phyloP scores from a whole-genome alignment of 441 rosid genomes.

The Bruguiera hainesii region DNA sequence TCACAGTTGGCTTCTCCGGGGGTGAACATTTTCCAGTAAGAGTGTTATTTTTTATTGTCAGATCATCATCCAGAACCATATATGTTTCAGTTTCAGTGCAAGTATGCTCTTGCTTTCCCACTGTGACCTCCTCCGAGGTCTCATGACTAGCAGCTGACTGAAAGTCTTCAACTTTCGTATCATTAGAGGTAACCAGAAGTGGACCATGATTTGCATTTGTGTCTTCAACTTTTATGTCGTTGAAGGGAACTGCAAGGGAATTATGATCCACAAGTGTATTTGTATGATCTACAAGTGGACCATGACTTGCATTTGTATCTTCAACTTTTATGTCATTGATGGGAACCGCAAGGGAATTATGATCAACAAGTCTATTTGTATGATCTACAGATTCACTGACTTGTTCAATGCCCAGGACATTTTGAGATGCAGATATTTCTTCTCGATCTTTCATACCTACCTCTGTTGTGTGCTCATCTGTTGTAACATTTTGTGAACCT shows the following conservation, averaged over 20 bases:
- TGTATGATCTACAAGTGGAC: no score
- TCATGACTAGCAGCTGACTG: slow-evolving; percentile 27
- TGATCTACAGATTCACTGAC: slow-evolving; percentile 22
- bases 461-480: slow-evolving; percentile 15
- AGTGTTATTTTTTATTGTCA: slow-evolving; percentile 27
- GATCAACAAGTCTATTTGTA: slow-evolving; percentile 20
- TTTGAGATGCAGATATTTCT: slow-evolving; percentile 18
- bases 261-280: no score
- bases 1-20: slow-evolving; percentile 30
- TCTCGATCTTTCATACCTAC: slow-evolving; percentile 26
- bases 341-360: slow-evolving; percentile 15
- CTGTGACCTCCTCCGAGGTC: slow-evolving; percentile 26
- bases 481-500: slow-evolving; percentile 16
- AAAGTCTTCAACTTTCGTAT: slow-evolving; percentile 25
- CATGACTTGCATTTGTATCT: no score
- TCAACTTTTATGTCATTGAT: no score
- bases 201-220: background rate
- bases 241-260: background rate
- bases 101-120: slow-evolving; percentile 35
- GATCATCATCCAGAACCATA: slow-evolving; percentile 17
- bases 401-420: slow-evolving; percentile 27
- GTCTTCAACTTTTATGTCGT: background rate
- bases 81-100: slow-evolving; percentile 25
- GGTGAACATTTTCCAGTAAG: slow-evolving; percentile 22
- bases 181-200: slow-evolving; percentile 11